Conservation (phyloP, 2,329 filamentous ascomycete species). For the Macrophomina tecta region DNA sequence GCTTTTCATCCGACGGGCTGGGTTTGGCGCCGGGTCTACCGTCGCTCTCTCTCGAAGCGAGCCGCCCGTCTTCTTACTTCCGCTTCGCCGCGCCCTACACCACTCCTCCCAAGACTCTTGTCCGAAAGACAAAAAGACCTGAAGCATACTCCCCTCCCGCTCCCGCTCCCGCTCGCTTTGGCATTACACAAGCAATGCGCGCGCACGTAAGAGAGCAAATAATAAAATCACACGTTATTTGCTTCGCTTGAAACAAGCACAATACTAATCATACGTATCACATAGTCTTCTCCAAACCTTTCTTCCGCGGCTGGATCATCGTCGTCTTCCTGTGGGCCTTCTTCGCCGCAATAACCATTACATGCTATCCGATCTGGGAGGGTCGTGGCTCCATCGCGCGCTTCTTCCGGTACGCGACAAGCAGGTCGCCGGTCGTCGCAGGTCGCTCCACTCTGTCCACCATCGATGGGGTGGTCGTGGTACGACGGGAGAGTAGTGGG, state of each 20-base stretch:
- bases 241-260: background rate
- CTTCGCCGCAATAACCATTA: constrained; percentile 25
- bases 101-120: no score
- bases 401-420: constrained; percentile 19
- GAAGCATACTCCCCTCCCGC: no score
- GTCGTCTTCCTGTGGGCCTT: constrained; percentile 28
- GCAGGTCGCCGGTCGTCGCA: background rate
- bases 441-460: background rate
- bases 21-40: no score
- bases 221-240: no score
- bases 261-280: background rate
- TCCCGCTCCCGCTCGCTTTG: no score
- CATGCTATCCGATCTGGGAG: constrained; percentile 26
- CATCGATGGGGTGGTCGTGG: background rate
- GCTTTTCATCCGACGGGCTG: no score
- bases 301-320: constrained; percentile 29
- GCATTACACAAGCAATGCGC: no score
- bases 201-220: no score
- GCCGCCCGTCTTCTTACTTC: no score
- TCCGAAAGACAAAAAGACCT: no score
- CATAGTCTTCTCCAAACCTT: constrained; percentile 23
- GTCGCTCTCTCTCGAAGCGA: no score
- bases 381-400: constrained; percentile 22
- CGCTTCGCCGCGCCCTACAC: no score
- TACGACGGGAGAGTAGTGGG: background rate